Conservation (phyloP, 257 asterid species). For the Parsonsia alboflavescens region DNA sequence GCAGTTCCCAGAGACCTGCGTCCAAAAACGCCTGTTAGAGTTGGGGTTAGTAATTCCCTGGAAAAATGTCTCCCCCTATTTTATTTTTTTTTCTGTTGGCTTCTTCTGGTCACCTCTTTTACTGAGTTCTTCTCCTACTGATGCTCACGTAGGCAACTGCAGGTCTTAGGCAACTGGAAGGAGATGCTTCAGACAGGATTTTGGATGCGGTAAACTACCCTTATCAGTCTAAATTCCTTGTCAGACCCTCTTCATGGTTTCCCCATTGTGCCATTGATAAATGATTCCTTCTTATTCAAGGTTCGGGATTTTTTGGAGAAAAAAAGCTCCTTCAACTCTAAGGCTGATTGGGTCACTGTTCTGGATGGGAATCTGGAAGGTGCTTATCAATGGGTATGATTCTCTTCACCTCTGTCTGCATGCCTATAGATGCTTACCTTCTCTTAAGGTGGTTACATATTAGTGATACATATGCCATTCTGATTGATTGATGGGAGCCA, state of each 20-base stretch:
- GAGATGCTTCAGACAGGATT: constrained; percentile 54
- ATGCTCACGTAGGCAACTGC: constrained; percentile 62
- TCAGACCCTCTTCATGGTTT: not conserved
- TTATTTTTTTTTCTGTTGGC: not conserved
- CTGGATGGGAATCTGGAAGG: constrained; percentile 70
- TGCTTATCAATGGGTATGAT: constrained; percentile 70
- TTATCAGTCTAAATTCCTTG: constrained; percentile 3
- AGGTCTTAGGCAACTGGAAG: constrained; percentile 59
- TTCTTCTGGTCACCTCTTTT: not conserved
- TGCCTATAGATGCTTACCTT: not conserved
- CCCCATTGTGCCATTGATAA: not conserved
- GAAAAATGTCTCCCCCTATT: not conserved
- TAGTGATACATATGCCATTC: not conserved
- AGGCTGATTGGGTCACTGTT: constrained; percentile 52
- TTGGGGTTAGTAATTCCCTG: constrained; percentile 48
- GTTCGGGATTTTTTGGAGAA: constrained; percentile 46
- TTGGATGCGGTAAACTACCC: constrained; percentile 47
- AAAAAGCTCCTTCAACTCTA: constrained; percentile 42
- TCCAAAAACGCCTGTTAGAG: constrained; percentile 51
- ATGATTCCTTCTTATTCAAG: constrained; percentile 22
- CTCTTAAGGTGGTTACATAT: not conserved
- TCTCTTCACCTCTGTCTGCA: not conserved
- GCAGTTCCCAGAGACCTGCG: constrained; percentile 42
- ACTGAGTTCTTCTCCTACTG: not conserved
- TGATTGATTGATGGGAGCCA: not conserved